A percentile compares a stretch with the other conserved stretches of the same genome.
These are phyloP conservation scores for Talaromyces pinophilus DNA, from an alignment of 2,329 filamentous ascomycete genomes.

Conservation along the genomic window DNA sequence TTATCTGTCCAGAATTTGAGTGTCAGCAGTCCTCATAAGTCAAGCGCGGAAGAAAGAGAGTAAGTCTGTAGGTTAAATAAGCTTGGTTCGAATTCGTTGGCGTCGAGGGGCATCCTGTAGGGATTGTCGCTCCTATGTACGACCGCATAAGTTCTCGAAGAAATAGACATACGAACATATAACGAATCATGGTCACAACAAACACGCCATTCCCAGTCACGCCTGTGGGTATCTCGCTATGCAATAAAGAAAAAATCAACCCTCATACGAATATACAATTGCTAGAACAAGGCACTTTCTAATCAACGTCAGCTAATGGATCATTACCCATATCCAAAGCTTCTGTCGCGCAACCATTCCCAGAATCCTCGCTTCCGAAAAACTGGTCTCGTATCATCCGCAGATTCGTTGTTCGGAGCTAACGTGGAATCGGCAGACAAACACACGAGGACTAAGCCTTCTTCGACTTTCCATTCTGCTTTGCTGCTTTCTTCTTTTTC, in stretches of 20 bases:
- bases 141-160: slow-evolving; percentile 12
- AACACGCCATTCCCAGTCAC: slow-evolving; percentile 12
- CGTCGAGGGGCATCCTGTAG: slow-evolving; percentile 18
- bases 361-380: not conserved
- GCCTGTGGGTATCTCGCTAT: slow-evolving; percentile 17
- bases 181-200: not conserved
- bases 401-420: not conserved
- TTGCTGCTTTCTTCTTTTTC: slow-evolving; percentile 13
- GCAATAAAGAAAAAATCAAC: slow-evolving; percentile 12
- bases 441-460: not conserved
- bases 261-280: not conserved
- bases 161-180: slow-evolving; percentile 13
- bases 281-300: not conserved
- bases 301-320: slow-evolving; percentile 7
- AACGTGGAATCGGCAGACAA: not conserved
- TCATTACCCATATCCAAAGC: not conserved
- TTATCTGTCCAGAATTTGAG: not conserved
- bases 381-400: not conserved
- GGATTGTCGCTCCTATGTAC: slow-evolving; percentile 13
- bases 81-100: slow-evolving; percentile 22
- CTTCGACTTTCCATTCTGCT: not conserved
- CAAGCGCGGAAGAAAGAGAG: not conserved
- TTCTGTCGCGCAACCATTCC: not conserved
- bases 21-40: slow-evolving; percentile 10
- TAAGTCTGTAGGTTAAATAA: slow-evolving; percentile 10